Evolutionary conservation across 2,329 filamentous ascomycete species (phyloP).

Genomic region (Stagonosporopsis tanaceti): DNA sequence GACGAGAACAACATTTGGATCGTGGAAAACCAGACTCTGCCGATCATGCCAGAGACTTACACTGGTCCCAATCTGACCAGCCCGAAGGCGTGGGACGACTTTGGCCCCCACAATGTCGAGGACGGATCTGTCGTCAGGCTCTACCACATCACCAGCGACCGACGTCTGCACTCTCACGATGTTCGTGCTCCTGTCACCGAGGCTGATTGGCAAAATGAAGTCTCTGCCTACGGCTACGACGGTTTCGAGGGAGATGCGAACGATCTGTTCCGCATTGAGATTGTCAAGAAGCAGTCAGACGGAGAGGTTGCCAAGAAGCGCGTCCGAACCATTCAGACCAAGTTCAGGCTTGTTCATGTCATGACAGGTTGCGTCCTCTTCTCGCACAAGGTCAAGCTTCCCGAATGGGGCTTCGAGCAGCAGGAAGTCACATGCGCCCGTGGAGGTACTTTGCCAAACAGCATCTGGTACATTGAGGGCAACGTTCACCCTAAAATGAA

Average conservation of each 20-base stretch:
- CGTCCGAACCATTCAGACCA: slow-evolving; percentile 91
- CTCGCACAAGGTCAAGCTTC: slow-evolving; percentile 98
- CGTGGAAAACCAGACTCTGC: slow-evolving; percentile 92
- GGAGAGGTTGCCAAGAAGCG: slow-evolving; percentile 81
- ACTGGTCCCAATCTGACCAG: slow-evolving; percentile 82
- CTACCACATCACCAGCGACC: slow-evolving; percentile 83
- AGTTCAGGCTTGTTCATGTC: slow-evolving; percentile 92
- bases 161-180: slow-evolving; percentile 95
- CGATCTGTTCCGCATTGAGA: slow-evolving; percentile 93
- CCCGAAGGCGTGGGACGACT: slow-evolving; percentile 81
- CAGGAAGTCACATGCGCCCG: slow-evolving; percentile 98
- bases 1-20: slow-evolving; percentile 97
- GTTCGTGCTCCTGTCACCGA: slow-evolving; percentile 66
- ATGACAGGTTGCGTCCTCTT: slow-evolving; percentile 98
- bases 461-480: slow-evolving; percentile 93
- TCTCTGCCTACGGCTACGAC: slow-evolving; percentile 96
- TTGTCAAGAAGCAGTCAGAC: slow-evolving; percentile 87
- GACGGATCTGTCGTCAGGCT: slow-evolving; percentile 83
- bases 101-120: slow-evolving; percentile 74
- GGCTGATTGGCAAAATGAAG: slow-evolving; percentile 86
- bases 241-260: slow-evolving; percentile 97
- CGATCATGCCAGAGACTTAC: slow-evolving; percentile 68
- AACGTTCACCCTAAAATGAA: slow-evolving; percentile 83
- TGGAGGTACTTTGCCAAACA: slow-evolving; percentile 92
- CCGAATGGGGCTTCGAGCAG: slow-evolving; percentile 97